Evolutionary conservation across 257 asterid species (phyloP).

Genomic region (Linaria vulgaris): DNA sequence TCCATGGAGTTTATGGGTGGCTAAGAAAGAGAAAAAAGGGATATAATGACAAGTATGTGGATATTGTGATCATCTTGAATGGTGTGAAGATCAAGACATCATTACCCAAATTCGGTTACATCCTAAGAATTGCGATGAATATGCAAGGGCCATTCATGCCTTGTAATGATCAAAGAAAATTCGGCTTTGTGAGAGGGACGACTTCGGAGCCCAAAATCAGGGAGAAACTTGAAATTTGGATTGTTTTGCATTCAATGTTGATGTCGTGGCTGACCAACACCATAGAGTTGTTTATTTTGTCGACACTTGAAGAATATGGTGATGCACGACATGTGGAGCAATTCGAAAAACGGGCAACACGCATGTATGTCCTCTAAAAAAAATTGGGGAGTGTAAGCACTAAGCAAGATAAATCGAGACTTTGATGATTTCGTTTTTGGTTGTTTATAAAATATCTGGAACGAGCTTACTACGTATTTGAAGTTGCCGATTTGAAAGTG

Average conservation of each 20-base stretch:
- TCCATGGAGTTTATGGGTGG: background rate
- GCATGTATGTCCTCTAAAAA: background rate
- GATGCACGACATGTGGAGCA: background rate
- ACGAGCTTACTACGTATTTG: background rate
- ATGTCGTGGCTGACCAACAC: slow-evolving; percentile 2
- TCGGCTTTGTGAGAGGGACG: slow-evolving; percentile 4
- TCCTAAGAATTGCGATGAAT: background rate
- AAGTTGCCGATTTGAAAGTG: slow-evolving; percentile 5
- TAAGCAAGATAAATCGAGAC: slow-evolving; percentile 9
- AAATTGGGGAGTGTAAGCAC: background rate
- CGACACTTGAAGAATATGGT: background rate
- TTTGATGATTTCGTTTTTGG: background rate
- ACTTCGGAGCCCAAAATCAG: background rate
- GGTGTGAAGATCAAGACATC: background rate
- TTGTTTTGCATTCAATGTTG: background rate
- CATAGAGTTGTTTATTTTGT: background rate
- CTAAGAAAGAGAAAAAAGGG: background rate
- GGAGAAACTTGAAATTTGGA: slow-evolving; percentile 4
- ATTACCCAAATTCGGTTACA: background rate
- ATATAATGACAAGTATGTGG: slow-evolving; percentile 2
- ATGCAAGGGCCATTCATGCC: background rate
- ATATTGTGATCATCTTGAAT: background rate
- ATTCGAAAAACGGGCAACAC: background rate
- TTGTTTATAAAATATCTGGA: slow-evolving; percentile 1
- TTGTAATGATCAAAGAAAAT: background rate